Evolutionary conservation across 2,329 filamentous ascomycete genomes (phyloP).

Genomic region (Incumbomyces delicatus): DNA sequence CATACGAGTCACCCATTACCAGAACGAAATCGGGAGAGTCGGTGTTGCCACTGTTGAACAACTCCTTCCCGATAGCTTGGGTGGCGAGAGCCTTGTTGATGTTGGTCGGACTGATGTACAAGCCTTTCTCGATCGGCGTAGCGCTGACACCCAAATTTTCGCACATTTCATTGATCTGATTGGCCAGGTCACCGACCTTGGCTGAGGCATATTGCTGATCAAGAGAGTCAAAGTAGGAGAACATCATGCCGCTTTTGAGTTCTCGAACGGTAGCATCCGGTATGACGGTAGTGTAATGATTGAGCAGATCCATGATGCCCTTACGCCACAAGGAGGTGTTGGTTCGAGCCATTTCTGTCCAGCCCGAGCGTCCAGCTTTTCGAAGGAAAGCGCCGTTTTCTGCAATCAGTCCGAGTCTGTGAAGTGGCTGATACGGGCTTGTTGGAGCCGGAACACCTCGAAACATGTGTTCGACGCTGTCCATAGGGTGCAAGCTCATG

Average conservation of each 20-base stretch:
- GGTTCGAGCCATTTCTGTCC: conserved; percentile 69
- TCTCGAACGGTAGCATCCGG: conserved; percentile 83
- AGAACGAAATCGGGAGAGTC: conserved; percentile 66
- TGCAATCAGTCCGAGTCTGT: conserved; percentile 67
- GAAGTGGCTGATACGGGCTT: not conserved
- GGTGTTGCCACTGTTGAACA: conserved; percentile 43
- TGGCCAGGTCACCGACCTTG: conserved; percentile 80
- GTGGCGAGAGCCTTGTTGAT: conserved; percentile 84
- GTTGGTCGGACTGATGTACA: conserved; percentile 74
- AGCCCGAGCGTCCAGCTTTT: conserved; percentile 53
- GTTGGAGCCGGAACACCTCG: conserved; percentile 58
- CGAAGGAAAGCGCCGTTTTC: conserved; percentile 91
- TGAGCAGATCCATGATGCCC: conserved; percentile 70
- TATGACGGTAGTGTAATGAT: conserved; percentile 82
- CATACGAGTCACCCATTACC: conserved; percentile 80
- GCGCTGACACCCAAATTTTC: conserved; percentile 75
- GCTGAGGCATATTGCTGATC: conserved; percentile 66
- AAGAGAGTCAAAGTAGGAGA: conserved; percentile 77
- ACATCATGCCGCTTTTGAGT: conserved; percentile 81
- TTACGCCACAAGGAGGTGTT: conserved; percentile 63
- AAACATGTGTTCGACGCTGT: conserved; percentile 82
- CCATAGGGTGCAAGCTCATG: conserved; percentile 80
- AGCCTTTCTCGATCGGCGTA: conserved; percentile 65
- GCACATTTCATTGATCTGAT: conserved; percentile 91
- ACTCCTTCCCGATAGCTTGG: conserved; percentile 53